These are phyloP conservation scores for Rubroboletus pulcherrimus DNA, from an alignment of 768 basidiomycete species.

Conservation along the genomic window DNA sequence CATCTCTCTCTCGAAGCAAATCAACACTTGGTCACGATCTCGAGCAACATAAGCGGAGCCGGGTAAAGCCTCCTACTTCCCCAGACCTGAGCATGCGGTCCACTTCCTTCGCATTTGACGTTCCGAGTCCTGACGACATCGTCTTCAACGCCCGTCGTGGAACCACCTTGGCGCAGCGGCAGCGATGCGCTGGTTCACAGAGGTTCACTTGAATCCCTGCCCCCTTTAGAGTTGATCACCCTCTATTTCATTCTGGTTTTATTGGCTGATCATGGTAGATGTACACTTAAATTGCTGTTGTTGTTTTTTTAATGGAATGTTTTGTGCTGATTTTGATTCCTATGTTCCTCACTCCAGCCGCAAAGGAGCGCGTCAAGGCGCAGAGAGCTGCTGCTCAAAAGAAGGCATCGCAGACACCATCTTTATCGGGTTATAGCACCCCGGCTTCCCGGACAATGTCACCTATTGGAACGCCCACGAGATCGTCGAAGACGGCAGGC, in stretches of 20 bases:
- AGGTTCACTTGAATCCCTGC: not conserved
- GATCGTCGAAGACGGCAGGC: slow-evolving; percentile 39
- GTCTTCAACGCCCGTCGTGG: slow-evolving; percentile 78
- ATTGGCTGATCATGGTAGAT: slow-evolving; percentile 23
- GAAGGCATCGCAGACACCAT: slow-evolving; percentile 31
- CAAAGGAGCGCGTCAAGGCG: slow-evolving; percentile 76
- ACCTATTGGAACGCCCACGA: slow-evolving; percentile 38
- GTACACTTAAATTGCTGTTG: slow-evolving; percentile 28
- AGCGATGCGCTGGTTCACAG: slow-evolving; percentile 12
- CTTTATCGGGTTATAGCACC: slow-evolving; percentile 36
- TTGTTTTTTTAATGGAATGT: slow-evolving; percentile 30
- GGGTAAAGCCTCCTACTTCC: slow-evolving; percentile 18
- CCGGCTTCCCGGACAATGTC: slow-evolving; percentile 47
- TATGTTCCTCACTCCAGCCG: slow-evolving; percentile 46
- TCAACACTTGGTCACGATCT: slow-evolving; percentile 23
- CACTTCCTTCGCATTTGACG: slow-evolving; percentile 64
- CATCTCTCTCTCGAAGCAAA: slow-evolving; percentile 27
- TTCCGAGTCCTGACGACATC: slow-evolving; percentile 89
- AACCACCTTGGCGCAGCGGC: slow-evolving; percentile 52
- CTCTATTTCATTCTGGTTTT: slow-evolving; percentile 15
- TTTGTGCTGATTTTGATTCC: slow-evolving; percentile 41
- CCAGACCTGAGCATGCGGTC: slow-evolving; percentile 34
- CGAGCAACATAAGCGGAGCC: slow-evolving; percentile 9
- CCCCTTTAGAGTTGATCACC: slow-evolving; percentile 10
- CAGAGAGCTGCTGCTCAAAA: slow-evolving; percentile 51